Conservation (phyloP, 1,139 yeast species). For the Pichia sp. region DNA sequence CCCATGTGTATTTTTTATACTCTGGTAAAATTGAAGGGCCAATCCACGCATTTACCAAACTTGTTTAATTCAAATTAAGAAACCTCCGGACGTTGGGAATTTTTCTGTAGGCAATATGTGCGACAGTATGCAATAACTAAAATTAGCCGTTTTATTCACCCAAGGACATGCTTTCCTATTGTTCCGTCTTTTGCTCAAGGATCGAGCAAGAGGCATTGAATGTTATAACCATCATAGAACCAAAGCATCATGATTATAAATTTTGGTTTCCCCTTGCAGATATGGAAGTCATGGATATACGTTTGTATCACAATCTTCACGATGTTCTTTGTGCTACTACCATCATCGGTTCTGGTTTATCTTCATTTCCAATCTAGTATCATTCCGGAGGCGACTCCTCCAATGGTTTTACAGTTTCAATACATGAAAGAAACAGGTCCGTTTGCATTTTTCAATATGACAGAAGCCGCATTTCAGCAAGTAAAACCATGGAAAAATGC, state of each 20-base stretch:
- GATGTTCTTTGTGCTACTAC: constrained; percentile 15
- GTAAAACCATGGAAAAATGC: constrained; percentile 14
- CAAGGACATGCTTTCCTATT: background rate
- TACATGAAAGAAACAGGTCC: constrained; percentile 13
- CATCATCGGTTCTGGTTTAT: constrained; percentile 17
- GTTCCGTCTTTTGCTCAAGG: too few relatives aligned
- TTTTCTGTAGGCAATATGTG: background rate
- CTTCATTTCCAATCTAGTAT: constrained; percentile 16
- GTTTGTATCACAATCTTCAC: constrained; percentile 6
- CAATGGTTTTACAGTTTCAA: constrained; percentile 15
- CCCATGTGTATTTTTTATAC: background rate
- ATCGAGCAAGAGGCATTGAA: background rate
- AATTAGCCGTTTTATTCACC: background rate
- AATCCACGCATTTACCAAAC: background rate
- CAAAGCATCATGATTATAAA: constrained; percentile 5
- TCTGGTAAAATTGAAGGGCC: background rate
- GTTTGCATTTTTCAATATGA: constrained; percentile 13
- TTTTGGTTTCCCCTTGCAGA: constrained; percentile 9
- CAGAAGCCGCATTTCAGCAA: constrained; percentile 8
- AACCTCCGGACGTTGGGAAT: too few relatives aligned
- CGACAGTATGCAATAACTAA: background rate
- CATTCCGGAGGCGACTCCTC: constrained; percentile 12
- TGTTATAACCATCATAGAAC: background rate
- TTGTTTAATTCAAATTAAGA: background rate
- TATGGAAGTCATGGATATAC: constrained; percentile 14